These are phyloP conservation scores for Candida yuanshanica DNA, from an alignment of 805 yeast species.

Conservation along the genomic window DNA sequence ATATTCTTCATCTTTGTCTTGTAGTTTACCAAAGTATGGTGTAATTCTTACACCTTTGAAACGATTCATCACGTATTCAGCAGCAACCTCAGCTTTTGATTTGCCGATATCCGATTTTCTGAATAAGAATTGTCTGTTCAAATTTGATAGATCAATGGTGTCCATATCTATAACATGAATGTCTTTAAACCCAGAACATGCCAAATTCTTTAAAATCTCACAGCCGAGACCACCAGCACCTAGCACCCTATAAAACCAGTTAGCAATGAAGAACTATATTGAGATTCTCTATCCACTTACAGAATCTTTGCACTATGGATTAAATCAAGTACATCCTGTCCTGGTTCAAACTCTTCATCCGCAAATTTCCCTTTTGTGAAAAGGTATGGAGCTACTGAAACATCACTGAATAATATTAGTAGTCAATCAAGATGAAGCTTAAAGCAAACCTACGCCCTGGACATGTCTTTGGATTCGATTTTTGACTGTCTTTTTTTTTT, in stretches of 20 bases:
- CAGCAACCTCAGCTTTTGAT: slow-evolving; percentile 78
- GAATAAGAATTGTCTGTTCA: slow-evolving; percentile 88
- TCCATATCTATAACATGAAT: slow-evolving; percentile 88
- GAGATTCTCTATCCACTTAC: too few relatives aligned
- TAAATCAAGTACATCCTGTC: slow-evolving; percentile 20
- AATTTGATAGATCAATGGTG: slow-evolving; percentile 84
- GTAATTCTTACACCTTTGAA: slow-evolving; percentile 40
- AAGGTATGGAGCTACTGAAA: slow-evolving; percentile 18
- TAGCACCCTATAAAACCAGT: slow-evolving; percentile 40
- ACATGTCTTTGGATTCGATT: background rate
- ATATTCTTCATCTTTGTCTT: slow-evolving; percentile 54
- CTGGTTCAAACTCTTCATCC: slow-evolving; percentile 32
- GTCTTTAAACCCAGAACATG: slow-evolving; percentile 67
- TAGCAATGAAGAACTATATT: too few relatives aligned
- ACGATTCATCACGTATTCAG: slow-evolving; percentile 46
- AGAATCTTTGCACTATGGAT: slow-evolving; percentile 26
- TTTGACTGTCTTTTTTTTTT: too few relatives aligned
- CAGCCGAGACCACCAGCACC: slow-evolving; percentile 98
- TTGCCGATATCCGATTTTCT: slow-evolving; percentile 75
- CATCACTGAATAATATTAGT: slow-evolving; percentile 8
- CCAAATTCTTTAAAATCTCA: slow-evolving; percentile 75
- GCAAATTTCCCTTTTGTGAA: slow-evolving; percentile 29
- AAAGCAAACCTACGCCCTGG: slow-evolving; percentile 8
- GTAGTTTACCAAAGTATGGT: slow-evolving; percentile 62
- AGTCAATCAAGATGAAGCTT: background rate